A percentile compares a stretch with the other conserved stretches of the same genome.
Evolutionary conservation across 2,329 filamentous ascomycete species (phyloP).

Genomic region (Geosmithia morbida): DNA sequence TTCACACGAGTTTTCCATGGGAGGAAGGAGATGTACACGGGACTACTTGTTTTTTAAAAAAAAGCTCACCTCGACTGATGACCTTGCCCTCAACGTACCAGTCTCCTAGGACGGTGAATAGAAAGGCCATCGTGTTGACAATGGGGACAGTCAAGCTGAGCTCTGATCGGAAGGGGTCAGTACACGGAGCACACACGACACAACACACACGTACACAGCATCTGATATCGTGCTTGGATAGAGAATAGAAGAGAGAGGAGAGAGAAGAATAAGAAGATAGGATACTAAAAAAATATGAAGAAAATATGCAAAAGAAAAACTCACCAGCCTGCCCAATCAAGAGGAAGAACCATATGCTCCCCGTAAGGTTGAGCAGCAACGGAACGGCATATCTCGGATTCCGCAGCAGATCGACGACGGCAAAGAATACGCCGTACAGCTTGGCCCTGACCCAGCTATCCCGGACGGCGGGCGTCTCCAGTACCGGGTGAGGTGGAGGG

Average conservation of each 20-base stretch:
- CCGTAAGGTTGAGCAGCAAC: conserved; percentile 75
- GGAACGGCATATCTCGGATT: conserved; percentile 79
- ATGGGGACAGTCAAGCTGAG: conserved; percentile 88
- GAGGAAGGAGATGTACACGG: too few species aligned
- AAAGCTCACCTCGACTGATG: conserved; percentile 66
- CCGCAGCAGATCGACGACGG: conserved; percentile 60
- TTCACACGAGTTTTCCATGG: too few species aligned
- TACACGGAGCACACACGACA: not conserved
- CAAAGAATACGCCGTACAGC: conserved; percentile 53
- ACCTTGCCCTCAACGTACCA: conserved; percentile 92
- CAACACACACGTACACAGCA: too few species aligned
- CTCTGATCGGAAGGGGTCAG: conserved; percentile 35
- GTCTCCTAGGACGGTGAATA: conserved; percentile 91
- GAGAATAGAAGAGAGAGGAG: not conserved
- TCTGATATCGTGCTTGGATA: too few species aligned
- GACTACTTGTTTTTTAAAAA: too few species aligned
- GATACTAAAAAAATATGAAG: too few species aligned
- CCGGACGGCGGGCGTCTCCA: conserved; percentile 33
- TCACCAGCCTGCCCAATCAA: conserved; percentile 82
- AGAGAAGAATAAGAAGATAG: not conserved
- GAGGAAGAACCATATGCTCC: conserved; percentile 93
- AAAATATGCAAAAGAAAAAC: too few species aligned
- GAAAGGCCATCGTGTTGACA: conserved; percentile 82
- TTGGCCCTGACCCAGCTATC: conserved; percentile 48
- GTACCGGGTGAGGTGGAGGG: conserved; percentile 41